Evolutionary conservation across 768 basidiomycete genomes (phyloP).

Genomic region (Naematelia encephala): DNA sequence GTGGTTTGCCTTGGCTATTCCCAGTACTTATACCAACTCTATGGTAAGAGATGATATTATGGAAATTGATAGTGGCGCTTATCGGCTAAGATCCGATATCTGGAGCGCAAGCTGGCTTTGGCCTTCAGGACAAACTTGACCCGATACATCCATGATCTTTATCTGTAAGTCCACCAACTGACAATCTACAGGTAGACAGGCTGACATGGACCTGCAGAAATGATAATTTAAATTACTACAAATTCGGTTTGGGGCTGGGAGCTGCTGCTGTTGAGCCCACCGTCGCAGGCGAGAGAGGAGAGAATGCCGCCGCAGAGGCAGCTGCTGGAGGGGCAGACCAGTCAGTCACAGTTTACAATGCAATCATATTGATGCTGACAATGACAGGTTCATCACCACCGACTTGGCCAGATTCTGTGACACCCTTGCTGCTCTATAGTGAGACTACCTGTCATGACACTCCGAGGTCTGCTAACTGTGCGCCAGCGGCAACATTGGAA

Average conservation of each 20-base stretch:
- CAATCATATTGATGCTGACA: neutral
- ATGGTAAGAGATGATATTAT: conserved; percentile 60
- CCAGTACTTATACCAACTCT: conserved; percentile 91
- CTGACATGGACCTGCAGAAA: conserved; percentile 32
- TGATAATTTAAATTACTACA: conserved; percentile 53
- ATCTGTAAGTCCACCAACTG: conserved; percentile 73
- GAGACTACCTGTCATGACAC: conserved; percentile 49
- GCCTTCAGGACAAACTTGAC: conserved; percentile 80
- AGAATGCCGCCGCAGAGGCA: conserved; percentile 27
- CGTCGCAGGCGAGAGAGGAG: conserved; percentile 8
- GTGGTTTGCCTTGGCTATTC: conserved; percentile 88
- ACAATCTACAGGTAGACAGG: neutral
- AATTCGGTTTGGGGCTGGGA: conserved; percentile 48
- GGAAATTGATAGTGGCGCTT: neutral
- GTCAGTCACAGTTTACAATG: conserved; percentile 26
- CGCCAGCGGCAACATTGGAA: conserved; percentile 81
- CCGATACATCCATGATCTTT: conserved; percentile 86
- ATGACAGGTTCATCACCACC: conserved; percentile 69
- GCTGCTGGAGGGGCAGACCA: conserved; percentile 72
- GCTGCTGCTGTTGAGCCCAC: conserved; percentile 20
- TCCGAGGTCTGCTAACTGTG: no score
- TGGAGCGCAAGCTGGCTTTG: conserved; percentile 81
- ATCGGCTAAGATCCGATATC: conserved; percentile 68
- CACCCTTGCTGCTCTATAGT: conserved; percentile 82
- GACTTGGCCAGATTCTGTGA: conserved; percentile 89